Evolutionary conservation across 352 stramenopile genomes (phyloP).

Genomic region (Pythium guiyangense): DNA sequence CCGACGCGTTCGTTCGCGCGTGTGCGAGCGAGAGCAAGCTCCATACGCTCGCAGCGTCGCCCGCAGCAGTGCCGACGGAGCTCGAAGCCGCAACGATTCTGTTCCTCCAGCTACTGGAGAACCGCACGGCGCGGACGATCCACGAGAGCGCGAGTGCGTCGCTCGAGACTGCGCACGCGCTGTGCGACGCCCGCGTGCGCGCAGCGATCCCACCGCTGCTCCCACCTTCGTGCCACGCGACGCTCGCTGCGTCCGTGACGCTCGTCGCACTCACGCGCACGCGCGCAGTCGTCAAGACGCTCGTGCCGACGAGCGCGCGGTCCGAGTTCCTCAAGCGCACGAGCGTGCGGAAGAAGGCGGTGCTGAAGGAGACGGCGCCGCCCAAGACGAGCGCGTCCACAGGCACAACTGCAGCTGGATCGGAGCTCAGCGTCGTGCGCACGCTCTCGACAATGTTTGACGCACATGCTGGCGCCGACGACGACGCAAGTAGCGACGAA

Average conservation of each 20-base stretch:
- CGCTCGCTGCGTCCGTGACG: slow-evolving; percentile 27
- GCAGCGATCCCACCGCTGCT: slow-evolving; percentile 28
- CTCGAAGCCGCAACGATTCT: slow-evolving; percentile 11
- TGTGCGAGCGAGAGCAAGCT: slow-evolving; percentile 25
- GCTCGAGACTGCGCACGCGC: slow-evolving; percentile 21
- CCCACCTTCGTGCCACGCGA: slow-evolving; percentile 31
- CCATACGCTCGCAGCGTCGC: slow-evolving; percentile 2
- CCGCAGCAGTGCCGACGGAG: not conserved
- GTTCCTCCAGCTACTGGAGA: slow-evolving; percentile 39
- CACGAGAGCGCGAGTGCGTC: slow-evolving; percentile 18
- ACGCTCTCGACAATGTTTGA: slow-evolving; percentile 15
- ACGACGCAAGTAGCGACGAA: not conserved
- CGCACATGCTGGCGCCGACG: slow-evolving; percentile 10
- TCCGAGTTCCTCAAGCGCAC: slow-evolving; percentile 50
- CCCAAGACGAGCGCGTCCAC: slow-evolving; percentile 1
- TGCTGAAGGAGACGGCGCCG: slow-evolving; percentile 28
- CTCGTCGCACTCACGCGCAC: slow-evolving; percentile 31
- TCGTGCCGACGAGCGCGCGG: slow-evolving; percentile 41
- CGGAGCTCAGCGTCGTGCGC: slow-evolving; percentile 5
- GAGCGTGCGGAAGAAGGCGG: slow-evolving; percentile 28
- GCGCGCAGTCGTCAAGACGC: slow-evolving; percentile 18
- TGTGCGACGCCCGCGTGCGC: slow-evolving; percentile 30
- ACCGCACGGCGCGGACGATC: slow-evolving; percentile 23
- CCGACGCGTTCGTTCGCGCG: slow-evolving; percentile 35
- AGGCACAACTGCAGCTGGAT: no score